These are phyloP conservation scores for Aspergillus hortae DNA, from an alignment of 2,329 filamentous ascomycete genomes.

Conservation along the genomic window DNA sequence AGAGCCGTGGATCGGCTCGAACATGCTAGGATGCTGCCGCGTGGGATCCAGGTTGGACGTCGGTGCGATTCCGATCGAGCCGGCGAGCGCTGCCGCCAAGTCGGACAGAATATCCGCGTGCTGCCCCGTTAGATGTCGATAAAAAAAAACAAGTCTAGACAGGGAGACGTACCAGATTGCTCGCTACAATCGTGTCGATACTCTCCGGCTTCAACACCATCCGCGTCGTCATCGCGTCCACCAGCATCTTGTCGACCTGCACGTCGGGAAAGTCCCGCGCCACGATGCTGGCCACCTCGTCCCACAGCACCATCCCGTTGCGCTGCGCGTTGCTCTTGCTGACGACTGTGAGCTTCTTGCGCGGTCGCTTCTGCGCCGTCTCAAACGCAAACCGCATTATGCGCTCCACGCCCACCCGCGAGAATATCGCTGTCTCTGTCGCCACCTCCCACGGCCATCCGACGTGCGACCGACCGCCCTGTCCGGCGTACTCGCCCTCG, in stretches of 20 bases:
- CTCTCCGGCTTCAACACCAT: conserved; percentile 60
- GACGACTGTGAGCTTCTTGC: conserved; percentile 60
- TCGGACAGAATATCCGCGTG: conserved; percentile 67
- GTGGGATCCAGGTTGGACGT: conserved; percentile 67
- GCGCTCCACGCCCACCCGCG: conserved; percentile 56
- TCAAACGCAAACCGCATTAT: conserved; percentile 64
- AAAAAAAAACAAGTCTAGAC: no score
- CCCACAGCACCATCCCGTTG: conserved; percentile 67
- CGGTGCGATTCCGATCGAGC: conserved; percentile 69
- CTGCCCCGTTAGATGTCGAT: conserved; percentile 10
- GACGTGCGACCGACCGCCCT: conserved; percentile 59
- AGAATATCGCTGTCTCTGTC: conserved; percentile 63
- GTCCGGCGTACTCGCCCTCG: conserved; percentile 64
- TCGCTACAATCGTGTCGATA: conserved; percentile 62
- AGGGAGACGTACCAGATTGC: conserved; percentile 46
- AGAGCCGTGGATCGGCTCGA: conserved; percentile 62
- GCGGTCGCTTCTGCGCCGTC: conserved; percentile 53
- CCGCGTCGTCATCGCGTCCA: conserved; percentile 63
- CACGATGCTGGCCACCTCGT: conserved; percentile 57
- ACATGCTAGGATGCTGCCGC: conserved; percentile 58
- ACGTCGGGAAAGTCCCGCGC: conserved; percentile 59
- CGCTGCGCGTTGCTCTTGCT: conserved; percentile 65
- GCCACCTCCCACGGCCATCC: conserved; percentile 58
- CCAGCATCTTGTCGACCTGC: conserved; percentile 62
- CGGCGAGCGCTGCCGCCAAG: conserved; percentile 65